These are phyloP conservation scores for Aureobasidium sp. DNA, from an alignment of 2,329 filamentous ascomycete species.

Conservation along the genomic window DNA sequence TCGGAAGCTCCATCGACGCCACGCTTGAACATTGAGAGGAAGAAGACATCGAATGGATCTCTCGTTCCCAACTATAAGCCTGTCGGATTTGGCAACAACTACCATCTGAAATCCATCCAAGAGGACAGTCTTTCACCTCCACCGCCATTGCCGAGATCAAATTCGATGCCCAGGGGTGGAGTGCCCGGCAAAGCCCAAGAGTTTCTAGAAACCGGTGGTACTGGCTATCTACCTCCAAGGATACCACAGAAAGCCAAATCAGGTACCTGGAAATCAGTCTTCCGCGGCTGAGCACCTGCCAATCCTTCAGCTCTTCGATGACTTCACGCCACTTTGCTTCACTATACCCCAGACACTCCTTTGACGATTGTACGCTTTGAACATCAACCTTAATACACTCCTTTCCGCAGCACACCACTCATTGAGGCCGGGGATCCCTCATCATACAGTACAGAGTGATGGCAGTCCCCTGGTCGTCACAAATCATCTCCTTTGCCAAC, in stretches of 20 bases:
- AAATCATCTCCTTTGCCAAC: constrained; percentile 57
- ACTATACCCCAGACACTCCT: neutral
- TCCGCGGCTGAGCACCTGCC: neutral
- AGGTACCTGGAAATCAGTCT: neutral
- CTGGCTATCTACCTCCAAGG: constrained; percentile 6
- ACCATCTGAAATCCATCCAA: neutral
- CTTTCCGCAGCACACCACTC: neutral
- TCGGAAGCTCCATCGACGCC: constrained; percentile 24
- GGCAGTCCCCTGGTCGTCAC: constrained; percentile 51
- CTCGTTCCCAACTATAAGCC: constrained; percentile 5
- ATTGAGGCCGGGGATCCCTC: constrained; percentile 27
- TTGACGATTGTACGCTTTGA: constrained; percentile 3
- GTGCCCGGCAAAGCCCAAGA: constrained; percentile 8
- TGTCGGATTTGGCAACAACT: constrained; percentile 4
- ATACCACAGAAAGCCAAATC: neutral
- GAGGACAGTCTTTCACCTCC: neutral
- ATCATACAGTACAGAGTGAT: constrained; percentile 41
- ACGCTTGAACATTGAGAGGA: constrained; percentile 16
- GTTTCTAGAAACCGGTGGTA: neutral
- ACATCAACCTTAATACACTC: neutral
- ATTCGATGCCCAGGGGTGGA: neutral
- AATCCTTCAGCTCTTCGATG: neutral
- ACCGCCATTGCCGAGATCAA: neutral
- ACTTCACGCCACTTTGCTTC: neutral
- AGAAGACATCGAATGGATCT: neutral